Evolutionary conservation across 208 protist species (phyloP).

Genomic region (Porcisia deanei): DNA sequence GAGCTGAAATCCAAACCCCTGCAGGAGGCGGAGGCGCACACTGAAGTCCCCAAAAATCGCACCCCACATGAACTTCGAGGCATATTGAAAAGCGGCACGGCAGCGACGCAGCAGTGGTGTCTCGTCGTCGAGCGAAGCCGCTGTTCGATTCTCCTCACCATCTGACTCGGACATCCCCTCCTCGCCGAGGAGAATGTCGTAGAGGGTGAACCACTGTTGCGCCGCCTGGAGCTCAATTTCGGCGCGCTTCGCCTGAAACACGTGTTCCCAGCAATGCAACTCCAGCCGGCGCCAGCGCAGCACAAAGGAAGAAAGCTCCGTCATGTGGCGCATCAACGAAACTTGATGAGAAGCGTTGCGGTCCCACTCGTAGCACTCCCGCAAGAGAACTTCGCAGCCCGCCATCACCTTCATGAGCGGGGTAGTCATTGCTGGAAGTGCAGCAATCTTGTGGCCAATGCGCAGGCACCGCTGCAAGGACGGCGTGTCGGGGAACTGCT

Average conservation of each 20-base stretch:
- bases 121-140: conserved; percentile 24
- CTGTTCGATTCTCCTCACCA: conserved; percentile 2
- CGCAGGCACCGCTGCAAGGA: conserved; percentile 83
- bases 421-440: conserved; percentile 81
- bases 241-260: conserved; percentile 85
- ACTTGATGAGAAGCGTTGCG: conserved; percentile 90
- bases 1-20: conserved; percentile 71
- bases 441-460: conserved; percentile 83
- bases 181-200: conserved; percentile 57
- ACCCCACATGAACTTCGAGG: conserved; percentile 82
- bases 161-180: not conserved
- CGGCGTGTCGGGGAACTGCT: conserved; percentile 91
- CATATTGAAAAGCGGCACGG: conserved; percentile 49
- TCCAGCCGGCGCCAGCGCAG: conserved; percentile 97
- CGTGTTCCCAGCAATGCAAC: conserved; percentile 94
- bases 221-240: conserved; percentile 71
- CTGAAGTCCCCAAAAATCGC: conserved; percentile 79
- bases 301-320: conserved; percentile 90
- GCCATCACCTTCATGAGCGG: conserved; percentile 95
- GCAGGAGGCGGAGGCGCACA: conserved; percentile 62
- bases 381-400: conserved; percentile 95
- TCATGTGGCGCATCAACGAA: conserved; percentile 91
- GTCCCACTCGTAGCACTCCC: conserved; percentile 97
- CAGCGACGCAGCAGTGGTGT: conserved; percentile 32
- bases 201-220: conserved; percentile 79